These are phyloP conservation scores for Brassica incana DNA, from an alignment of 345 rosid species.

Conservation along the genomic window DNA sequence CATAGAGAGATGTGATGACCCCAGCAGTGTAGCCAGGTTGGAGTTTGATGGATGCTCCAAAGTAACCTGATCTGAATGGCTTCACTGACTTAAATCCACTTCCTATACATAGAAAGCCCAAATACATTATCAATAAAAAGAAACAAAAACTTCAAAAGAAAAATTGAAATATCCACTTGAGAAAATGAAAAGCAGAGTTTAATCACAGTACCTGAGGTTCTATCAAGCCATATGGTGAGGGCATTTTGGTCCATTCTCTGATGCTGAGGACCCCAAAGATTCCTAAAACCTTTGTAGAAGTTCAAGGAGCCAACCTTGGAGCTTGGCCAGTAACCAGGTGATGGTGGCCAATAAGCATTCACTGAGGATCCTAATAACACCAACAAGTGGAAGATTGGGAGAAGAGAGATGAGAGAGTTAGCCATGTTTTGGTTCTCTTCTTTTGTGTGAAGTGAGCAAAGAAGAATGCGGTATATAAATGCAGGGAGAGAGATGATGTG, in stretches of 20 bases:
- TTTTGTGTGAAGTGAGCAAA: conserved; percentile 34
- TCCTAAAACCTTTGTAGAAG: conserved; percentile 69
- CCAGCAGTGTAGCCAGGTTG: conserved; percentile 97
- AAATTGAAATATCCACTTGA: conserved; percentile 8
- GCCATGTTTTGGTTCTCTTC: conserved; percentile 24
- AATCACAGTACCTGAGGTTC: conserved; percentile 57
- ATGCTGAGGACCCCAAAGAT: conserved; percentile 95
- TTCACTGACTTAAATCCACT: conserved; percentile 93
- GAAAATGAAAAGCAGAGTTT: not conserved
- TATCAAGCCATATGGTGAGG: conserved; percentile 89
- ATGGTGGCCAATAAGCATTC: conserved; percentile 72
- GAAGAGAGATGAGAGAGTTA: conserved; percentile 29
- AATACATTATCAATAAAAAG: not conserved
- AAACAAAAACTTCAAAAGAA: conserved; percentile 18
- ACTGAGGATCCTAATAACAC: conserved; percentile 40
- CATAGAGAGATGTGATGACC: conserved; percentile 91
- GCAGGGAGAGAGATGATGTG: conserved; percentile 38
- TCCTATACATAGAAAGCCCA: conserved; percentile 43
- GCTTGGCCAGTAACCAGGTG: conserved; percentile 97
- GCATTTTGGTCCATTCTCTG: conserved; percentile 64
- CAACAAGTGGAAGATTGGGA: conserved; percentile 40
- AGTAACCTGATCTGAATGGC: conserved; percentile 89
- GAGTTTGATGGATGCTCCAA: conserved; percentile 82
- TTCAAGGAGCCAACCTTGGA: conserved; percentile 63
- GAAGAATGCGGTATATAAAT: conserved; percentile 43